Conservation (phyloP, 78 protist species). For the Polysphondylium violaceum region DNA sequence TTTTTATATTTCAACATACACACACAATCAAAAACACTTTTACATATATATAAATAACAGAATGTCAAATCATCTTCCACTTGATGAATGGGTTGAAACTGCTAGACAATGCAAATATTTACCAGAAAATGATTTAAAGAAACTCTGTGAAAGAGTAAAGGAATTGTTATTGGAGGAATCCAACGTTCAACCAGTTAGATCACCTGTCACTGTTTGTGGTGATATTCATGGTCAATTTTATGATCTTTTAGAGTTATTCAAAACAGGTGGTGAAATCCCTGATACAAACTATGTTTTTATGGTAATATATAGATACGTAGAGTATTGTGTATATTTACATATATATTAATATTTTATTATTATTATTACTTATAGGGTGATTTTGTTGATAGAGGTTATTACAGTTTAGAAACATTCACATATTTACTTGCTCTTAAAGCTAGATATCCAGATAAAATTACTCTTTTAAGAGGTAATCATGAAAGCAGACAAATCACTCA, state of each 20-base stretch:
- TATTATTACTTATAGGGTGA: slow-evolving; percentile 93
- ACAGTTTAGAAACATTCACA: slow-evolving; percentile 97
- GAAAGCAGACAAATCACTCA: slow-evolving; percentile 98
- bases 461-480: slow-evolving; percentile 98
- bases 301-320: slow-evolving; percentile 72
- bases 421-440: slow-evolving; percentile 94
- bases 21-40: too few species aligned
- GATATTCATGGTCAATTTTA: slow-evolving; percentile 99
- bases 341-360: background rate
- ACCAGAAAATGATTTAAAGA: slow-evolving; percentile 91
- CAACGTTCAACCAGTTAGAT: slow-evolving; percentile 95
- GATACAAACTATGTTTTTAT: slow-evolving; percentile 97
- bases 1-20: too few species aligned
- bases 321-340: background rate
- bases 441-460: slow-evolving; percentile 93
- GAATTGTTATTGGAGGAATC: slow-evolving; percentile 95
- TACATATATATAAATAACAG: too few species aligned
- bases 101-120: slow-evolving; percentile 88
- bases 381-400: slow-evolving; percentile 98
- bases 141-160: slow-evolving; percentile 90
- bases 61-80: too few species aligned
- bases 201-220: slow-evolving; percentile 99
- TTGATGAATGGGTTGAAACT: slow-evolving; percentile 88
- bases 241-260: slow-evolving; percentile 97
- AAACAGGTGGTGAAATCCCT: slow-evolving; percentile 95